Evolutionary conservation across 192 early-diverging fungal genomes (phyloP), one percentile per base, ranked within the genome.

Genomic region (Coemansia sp.): DNA sequence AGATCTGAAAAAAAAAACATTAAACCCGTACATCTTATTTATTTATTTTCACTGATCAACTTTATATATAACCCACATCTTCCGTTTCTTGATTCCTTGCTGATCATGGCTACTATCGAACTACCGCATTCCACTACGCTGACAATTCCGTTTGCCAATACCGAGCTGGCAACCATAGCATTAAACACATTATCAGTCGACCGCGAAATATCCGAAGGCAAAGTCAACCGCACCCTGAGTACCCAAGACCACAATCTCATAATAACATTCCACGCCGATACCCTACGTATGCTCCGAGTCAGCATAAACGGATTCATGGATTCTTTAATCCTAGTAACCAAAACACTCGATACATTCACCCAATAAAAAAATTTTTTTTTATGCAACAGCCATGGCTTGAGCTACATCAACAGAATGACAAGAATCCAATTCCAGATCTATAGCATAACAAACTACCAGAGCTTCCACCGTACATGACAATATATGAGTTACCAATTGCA

Each of bases 251-350:
- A n/a, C 3, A 48, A 61, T 1, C 51, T 80, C 4, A 28, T 75
- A 10, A 69, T 64, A 5, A 68, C 64, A 14, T 80, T 68, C 18
- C 48, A 29, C 20, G 72, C 72, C 4, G 58, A 65, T 0, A 67
- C 65, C 0, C 49, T 72, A 20, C 77, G 77, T 1, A 64, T 75
- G 61, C 69, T 80, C 2, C 68, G 77, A 4, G 77, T 80, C 16
- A 71, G 71, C 48, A 52, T 80, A 22, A 80, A 80, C 40, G 77
- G 77, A 7, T 80, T 80, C 28, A 80, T 80, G 77, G 72, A 80
- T 25, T 80, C 77, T 45, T 38, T 80, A 5, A 80, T 80, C n/a
- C 69, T 80, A 5, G 72, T 75, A 20, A 64, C 73, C 11, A 66
- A 67, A 7, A 80, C 78, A 8, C 17, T 80, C n/a, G 73, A 80